These are phyloP conservation scores for Tolypocladium cylindrosporum DNA, from an alignment of 2,329 filamentous ascomycete genomes.

Conservation along the genomic window DNA sequence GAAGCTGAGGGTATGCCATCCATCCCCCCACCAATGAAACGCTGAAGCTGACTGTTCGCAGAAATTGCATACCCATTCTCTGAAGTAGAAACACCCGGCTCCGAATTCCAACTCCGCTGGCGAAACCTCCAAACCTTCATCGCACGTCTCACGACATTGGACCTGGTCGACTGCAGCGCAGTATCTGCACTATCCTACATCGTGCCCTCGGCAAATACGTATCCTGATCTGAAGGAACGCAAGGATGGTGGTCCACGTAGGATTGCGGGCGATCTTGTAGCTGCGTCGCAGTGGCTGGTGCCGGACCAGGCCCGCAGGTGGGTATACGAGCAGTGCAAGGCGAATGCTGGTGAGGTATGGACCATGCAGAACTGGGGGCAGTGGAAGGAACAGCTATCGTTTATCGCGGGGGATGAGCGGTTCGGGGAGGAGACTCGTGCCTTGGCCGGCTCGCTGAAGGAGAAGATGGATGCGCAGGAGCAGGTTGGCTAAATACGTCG, in stretches of 20 bases:
- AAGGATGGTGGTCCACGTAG: constrained; percentile 2
- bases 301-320: neutral
- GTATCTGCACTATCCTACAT: constrained; percentile 3
- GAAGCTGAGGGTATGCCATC: constrained; percentile 1
- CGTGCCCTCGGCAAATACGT: constrained; percentile 2
- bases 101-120: constrained; percentile 6
- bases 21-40: neutral
- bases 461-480: constrained; percentile 6
- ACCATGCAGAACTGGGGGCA: constrained; percentile 2
- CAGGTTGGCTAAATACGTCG: constrained; percentile 9
- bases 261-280: constrained; percentile 4
- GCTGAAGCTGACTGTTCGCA: neutral
- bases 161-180: constrained; percentile 5
- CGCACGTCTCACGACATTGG: constrained; percentile 2
- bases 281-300: constrained; percentile 5
- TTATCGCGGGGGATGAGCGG: constrained; percentile 4
- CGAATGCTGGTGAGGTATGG: neutral
- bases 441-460: constrained; percentile 1
- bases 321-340: constrained; percentile 2
- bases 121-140: constrained; percentile 6
- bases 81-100: constrained; percentile 4
- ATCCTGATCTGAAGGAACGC: constrained; percentile 4
- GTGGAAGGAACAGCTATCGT: constrained; percentile 4
- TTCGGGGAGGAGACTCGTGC: constrained; percentile 1
- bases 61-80: constrained; percentile 7